Base-by-base conservation (phyloP, 2,329 filamentous ascomycete genomes). In the Epichloe coenophiala region DNA sequence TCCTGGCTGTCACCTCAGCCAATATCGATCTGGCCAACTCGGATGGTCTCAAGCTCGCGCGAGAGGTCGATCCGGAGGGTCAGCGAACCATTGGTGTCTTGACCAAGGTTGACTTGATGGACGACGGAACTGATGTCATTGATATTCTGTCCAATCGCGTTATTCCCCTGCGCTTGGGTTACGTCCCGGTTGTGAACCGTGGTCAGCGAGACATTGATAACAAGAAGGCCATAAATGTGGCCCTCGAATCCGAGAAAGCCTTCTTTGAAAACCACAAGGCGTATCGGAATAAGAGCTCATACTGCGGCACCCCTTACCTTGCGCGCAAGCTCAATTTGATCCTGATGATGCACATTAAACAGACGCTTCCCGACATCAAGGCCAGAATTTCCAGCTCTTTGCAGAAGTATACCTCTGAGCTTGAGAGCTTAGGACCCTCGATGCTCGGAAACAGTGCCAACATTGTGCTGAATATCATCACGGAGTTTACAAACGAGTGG, bases 291-390 rank as follows among this genome's bases (percentile, higher is more conserved):
- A 98, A 98, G 81, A 90, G 88, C 65, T 87, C 90, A 5, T 98
- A 98, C 76, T 98, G 93, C 69, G 93, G 93, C 67, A 98, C 93
- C 3, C 93, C 93, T 4, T 98, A 98, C 65, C 76, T 98, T 53
- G 93, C 93, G 4, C 83, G 91, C 59, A 98, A 98, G 72, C 80
- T 98, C 54, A 98, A 98, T 71, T 76, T 98, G 62, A 97, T 98
- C 64, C 78, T 98, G 59, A 97, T 98, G 91, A 98, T 98, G 93
- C 93, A 98, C 74, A 98, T 98, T 75, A 98, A 98, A 72, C 91
- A 98, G 73, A 98, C 93, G 1, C 79, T 98, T 13, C 93, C 93
- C 40, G 93, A 98, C 65, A 98, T 98, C 75, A 98, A 98, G 73
- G 88, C 87, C 13, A 86, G 94, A 56, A 98, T 98, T 60, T 80